Base-by-base conservation (phyloP, 768 basidiomycete genomes). In the Sporobolomyces roseus region DNA sequence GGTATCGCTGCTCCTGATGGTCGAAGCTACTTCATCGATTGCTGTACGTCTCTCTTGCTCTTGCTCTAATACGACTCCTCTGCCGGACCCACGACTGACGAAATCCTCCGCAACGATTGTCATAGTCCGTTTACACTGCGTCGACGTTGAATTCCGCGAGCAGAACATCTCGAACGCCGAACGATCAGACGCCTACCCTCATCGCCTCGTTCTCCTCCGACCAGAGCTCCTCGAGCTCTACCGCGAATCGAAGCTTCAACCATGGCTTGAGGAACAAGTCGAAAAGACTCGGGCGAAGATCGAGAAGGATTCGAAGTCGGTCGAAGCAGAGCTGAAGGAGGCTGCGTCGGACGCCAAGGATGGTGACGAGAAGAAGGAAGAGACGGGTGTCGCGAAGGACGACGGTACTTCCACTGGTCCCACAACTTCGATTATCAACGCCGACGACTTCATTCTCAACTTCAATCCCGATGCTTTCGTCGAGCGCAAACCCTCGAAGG, bases 391-490 rank as follows among this genome's bases (percentile, higher is more conserved):
- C 12, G 45, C 12, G 45, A 46, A 46, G 38, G n/a, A n/a, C n/a
- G n/a, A n/a, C n/a, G n/a, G n/a, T n/a, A n/a, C n/a, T n/a, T n/a
- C n/a, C n/a, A 13, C 45, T 41, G 45, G 45, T 52, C 63, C 75
- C 50, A 43, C 68, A 19, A 76, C 77, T 53, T 77, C 79, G 7
- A 72, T 76, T 65, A 77, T 80, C 64, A 77, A 79, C 74, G 74
- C 78, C 45, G 67, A 75, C 66, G 74, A 79, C 51, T 81, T 81
- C 73, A 75, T 77, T 36, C 76, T 81, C 38, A 61, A 71, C 29
- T 80, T 81, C 79, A 80, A 82, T 76, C 79, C 81, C 4, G 81
- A 82, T 66, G 81, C 81, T 10, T 82, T 80, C 64, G 79, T 81
- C 61, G 77, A 77, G 58, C 68, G 74, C 43, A 75, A 74, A 58